Evolutionary conservation across 2,329 filamentous ascomycete species (phyloP).

Genomic region (Knufia petricola): DNA sequence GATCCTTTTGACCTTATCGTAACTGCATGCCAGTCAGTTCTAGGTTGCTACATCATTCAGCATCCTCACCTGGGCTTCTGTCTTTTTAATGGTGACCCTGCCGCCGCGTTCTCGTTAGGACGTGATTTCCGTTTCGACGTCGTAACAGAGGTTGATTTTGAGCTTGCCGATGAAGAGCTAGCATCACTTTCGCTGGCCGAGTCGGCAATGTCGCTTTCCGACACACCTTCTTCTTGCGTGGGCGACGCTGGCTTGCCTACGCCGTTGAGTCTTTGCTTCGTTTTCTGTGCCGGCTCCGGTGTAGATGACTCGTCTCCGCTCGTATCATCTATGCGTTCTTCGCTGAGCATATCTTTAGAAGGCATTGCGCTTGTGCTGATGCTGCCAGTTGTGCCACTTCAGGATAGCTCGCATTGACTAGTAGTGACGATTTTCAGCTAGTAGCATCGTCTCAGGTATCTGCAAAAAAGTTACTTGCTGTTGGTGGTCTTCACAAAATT

Average conservation of each 20-base stretch:
- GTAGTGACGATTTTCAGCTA: too few species aligned
- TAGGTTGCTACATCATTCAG: not conserved
- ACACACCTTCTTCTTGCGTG: conserved; percentile 6
- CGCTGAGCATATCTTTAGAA: conserved; percentile 12
- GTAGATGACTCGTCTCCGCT: conserved; percentile 14
- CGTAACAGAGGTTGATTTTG: not conserved
- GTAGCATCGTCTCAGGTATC: too few species aligned
- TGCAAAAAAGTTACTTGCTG: too few species aligned
- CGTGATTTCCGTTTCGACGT: not conserved
- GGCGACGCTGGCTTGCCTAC: not conserved
- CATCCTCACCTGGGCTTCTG: not conserved
- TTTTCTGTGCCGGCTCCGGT: not conserved
- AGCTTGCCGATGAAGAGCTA: conserved; percentile 5
- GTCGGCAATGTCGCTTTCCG: conserved; percentile 1
- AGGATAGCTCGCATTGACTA: not conserved
- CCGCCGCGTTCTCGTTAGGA: not conserved
- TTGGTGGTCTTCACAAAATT: not conserved
- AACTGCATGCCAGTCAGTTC: not conserved
- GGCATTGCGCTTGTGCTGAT: conserved; percentile 2
- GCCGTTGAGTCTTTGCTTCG: not conserved
- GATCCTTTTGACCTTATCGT: conserved; percentile 1
- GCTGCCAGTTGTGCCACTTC: conserved; percentile 9
- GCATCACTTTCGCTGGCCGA: not conserved
- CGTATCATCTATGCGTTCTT: conserved; percentile 16
- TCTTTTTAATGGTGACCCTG: not conserved